Conservation (phyloP, 148 eudicot genomes). For the Bassia scoparia region DNA sequence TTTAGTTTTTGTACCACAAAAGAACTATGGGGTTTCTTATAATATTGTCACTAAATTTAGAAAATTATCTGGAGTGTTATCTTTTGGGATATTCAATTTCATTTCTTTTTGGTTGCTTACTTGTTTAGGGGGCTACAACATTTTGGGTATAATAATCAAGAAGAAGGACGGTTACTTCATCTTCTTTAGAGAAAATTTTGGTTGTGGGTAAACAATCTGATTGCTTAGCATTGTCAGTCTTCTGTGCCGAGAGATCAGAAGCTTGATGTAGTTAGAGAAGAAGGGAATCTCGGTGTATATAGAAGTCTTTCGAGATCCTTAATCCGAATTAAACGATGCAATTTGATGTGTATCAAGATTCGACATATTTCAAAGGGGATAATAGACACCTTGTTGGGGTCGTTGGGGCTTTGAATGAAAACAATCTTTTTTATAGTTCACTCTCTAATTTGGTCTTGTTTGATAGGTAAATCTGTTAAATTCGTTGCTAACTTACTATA, state of each 20-base stretch:
- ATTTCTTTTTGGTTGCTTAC: slow-evolving; percentile 8
- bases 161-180: slow-evolving; percentile 35
- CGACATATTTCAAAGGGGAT: slow-evolving; percentile 21
- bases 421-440: slow-evolving; percentile 43
- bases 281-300: slow-evolving; percentile 26
- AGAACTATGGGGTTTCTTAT: slow-evolving; percentile 14
- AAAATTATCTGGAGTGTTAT: neutral
- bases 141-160: slow-evolving; percentile 17
- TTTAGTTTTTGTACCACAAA: slow-evolving; percentile 13
- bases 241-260: slow-evolving; percentile 28
- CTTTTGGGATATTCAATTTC: slow-evolving; percentile 5
- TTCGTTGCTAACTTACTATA: neutral
- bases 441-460: slow-evolving; percentile 33
- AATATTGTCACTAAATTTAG: slow-evolving; percentile 13
- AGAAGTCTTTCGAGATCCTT: slow-evolving; percentile 27
- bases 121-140: slow-evolving; percentile 23
- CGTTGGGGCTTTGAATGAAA: slow-evolving; percentile 35
- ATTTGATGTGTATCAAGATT: slow-evolving; percentile 30
- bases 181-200: slow-evolving; percentile 43
- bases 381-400: slow-evolving; percentile 33
- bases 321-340: slow-evolving; percentile 32
- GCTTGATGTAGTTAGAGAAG: slow-evolving; percentile 30
- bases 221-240: slow-evolving; percentile 32
- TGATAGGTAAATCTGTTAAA: neutral
- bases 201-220: slow-evolving; percentile 34